These are phyloP conservation scores for Phaeoacremonium minimum DNA, from an alignment of 2,329 filamentous ascomycete genomes.

Conservation along the genomic window DNA sequence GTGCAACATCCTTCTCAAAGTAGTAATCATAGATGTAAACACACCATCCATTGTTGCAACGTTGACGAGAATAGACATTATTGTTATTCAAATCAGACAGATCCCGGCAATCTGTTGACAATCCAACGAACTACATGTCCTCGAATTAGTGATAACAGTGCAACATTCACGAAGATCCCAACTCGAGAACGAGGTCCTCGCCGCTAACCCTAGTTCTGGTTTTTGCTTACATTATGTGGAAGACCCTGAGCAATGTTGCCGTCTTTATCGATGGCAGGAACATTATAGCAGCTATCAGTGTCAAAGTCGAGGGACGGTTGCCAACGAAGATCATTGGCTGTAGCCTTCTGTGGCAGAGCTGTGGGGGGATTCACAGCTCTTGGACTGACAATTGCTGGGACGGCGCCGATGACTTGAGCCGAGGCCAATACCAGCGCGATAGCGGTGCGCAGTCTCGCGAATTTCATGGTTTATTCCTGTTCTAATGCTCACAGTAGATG, in stretches of 20 bases:
- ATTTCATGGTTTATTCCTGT: too few species aligned
- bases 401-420: too few species aligned
- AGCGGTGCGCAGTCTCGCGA: too few species aligned
- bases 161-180: too few species aligned
- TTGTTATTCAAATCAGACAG: constrained; percentile 18
- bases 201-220: too few species aligned
- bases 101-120: constrained; percentile 16
- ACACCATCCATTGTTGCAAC: constrained; percentile 40
- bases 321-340: constrained; percentile 24
- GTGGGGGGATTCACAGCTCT: constrained; percentile 15
- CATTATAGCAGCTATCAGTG: constrained; percentile 37
- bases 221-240: too few species aligned
- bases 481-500: too few species aligned
- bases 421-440: too few species aligned
- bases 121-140: constrained; percentile 11
- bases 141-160: too few species aligned
- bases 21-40: constrained; percentile 39
- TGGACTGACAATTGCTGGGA: too few species aligned
- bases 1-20: constrained; percentile 38
- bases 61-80: constrained; percentile 35
- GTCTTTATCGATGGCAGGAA: constrained; percentile 34
- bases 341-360: constrained; percentile 24
- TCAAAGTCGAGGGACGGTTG: constrained; percentile 35
- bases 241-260: constrained; percentile 26
- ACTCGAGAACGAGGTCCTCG: too few species aligned